Percentiles rank a stretch among this genome's conserved stretches.
Evolutionary conservation across 306 rosid genomes (phyloP).

Genomic region (Vicia sativa): DNA sequence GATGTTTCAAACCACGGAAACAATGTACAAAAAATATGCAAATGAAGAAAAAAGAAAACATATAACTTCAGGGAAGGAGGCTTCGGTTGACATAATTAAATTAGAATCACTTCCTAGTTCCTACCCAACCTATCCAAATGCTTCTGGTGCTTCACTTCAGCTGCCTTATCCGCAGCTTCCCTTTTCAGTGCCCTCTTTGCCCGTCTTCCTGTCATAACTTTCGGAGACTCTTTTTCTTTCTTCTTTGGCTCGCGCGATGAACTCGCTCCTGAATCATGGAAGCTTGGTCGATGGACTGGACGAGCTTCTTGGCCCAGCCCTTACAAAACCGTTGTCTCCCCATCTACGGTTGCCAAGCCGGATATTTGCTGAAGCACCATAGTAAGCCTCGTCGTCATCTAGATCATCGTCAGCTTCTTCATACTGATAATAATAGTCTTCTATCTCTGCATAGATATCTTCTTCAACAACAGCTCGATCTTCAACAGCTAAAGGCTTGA

Average conservation of each 20-base stretch:
- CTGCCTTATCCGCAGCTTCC: slow-evolving; percentile 91
- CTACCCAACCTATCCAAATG: slow-evolving; percentile 71
- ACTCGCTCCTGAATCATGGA: slow-evolving; percentile 58
- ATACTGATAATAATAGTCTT: slow-evolving; percentile 53
- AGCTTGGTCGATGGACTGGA: slow-evolving; percentile 48
- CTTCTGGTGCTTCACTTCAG: slow-evolving; percentile 76
- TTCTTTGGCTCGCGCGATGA: slow-evolving; percentile 62
- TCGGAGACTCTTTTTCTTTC: slow-evolving; percentile 57
- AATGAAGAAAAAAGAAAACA: not conserved
- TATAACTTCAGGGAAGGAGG: slow-evolving; percentile 25
- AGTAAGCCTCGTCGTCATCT: slow-evolving; percentile 66
- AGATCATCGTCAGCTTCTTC: slow-evolving; percentile 59
- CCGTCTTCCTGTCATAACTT: slow-evolving; percentile 62
- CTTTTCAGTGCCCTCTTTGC: slow-evolving; percentile 86
- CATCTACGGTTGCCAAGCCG: slow-evolving; percentile 89
- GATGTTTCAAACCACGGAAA: slow-evolving; percentile 24
- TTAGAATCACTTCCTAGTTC: slow-evolving; percentile 54
- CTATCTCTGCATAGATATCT: slow-evolving; percentile 46
- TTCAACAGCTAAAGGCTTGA: slow-evolving; percentile 57
- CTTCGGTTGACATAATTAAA: slow-evolving; percentile 2
- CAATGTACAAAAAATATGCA: slow-evolving; percentile 40
- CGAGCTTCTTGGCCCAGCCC: slow-evolving; percentile 81
- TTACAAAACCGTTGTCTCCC: slow-evolving; percentile 87
- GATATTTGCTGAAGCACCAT: slow-evolving; percentile 55
- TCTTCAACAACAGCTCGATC: slow-evolving; percentile 41